A percentile compares a stretch with the other conserved stretches of the same genome.
phyloP scores from a whole-genome alignment of 306 rosid genomes.

The Prunus mume region DNA sequence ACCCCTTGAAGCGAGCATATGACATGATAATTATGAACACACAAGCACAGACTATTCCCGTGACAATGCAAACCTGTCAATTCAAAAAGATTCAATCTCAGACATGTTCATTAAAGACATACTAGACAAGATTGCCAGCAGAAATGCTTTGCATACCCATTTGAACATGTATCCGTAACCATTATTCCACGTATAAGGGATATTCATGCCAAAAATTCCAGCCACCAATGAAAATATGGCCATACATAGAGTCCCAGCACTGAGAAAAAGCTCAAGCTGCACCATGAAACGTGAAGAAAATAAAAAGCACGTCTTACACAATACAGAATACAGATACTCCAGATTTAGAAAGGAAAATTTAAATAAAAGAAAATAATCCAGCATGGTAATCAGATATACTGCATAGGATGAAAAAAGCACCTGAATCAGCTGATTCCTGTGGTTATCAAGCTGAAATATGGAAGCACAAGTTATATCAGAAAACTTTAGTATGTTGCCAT shows the following conservation, averaged over 20 bases:
- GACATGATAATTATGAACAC: constrained; percentile 35
- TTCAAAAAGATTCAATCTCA: not conserved
- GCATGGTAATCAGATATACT: not conserved
- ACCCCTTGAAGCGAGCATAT: constrained; percentile 64
- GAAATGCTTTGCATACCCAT: constrained; percentile 53
- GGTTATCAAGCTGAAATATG: constrained; percentile 66
- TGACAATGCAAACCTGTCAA: constrained; percentile 50
- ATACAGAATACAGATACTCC: not conserved
- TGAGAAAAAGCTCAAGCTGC: constrained; percentile 79
- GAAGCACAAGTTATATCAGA: constrained; percentile 11
- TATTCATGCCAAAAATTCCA: constrained; percentile 69
- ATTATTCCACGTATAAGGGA: constrained; percentile 53
- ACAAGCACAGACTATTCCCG: constrained; percentile 26
- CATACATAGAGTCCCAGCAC: constrained; percentile 54
- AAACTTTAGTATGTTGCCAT: not conserved
- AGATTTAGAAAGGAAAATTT: not conserved
- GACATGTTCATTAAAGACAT: not conserved
- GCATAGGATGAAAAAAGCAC: constrained; percentile 35
- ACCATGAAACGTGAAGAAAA: constrained; percentile 14
- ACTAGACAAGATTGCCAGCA: not conserved
- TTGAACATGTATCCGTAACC: constrained; percentile 55
- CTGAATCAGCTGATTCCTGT: constrained; percentile 53
- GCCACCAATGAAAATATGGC: constrained; percentile 55
- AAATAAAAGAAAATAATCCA: not conserved
- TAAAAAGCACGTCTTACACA: not conserved